Percentiles rank a stretch among this genome's conserved stretches.
phyloP scores from a whole-genome alignment of 495 filamentous ascomycete species.

The Tuber magnatum region DNA sequence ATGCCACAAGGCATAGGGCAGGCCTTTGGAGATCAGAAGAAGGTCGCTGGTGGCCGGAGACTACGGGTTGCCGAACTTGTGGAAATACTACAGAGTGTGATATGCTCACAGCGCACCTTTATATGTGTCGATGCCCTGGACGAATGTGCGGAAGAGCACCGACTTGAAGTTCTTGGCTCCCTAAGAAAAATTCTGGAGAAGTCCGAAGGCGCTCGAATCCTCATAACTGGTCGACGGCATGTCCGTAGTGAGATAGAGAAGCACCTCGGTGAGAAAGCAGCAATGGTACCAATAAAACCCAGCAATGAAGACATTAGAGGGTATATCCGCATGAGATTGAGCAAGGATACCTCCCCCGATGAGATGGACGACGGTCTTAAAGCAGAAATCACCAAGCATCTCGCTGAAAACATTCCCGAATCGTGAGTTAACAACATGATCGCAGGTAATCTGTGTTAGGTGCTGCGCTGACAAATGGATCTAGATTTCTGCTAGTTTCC shows the following conservation, averaged over 20 bases:
- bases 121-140: background rate
- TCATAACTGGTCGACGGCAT: background rate
- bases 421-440: background rate
- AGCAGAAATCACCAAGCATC: background rate
- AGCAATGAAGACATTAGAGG: background rate
- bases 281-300: background rate
- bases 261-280: background rate
- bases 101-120: background rate
- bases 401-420: background rate
- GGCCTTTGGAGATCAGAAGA: background rate
- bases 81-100: background rate
- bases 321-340: background rate
- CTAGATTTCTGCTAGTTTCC: background rate
- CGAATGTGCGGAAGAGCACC: background rate
- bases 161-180: background rate
- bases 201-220: background rate
- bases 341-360: background rate
- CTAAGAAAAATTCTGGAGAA: background rate
- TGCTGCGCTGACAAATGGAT: background rate
- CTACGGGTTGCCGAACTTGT: background rate
- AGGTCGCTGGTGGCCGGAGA: background rate
- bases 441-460: background rate
- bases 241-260: background rate
- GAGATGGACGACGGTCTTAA: background rate
- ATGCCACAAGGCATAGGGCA: background rate